Conservation (phyloP, 2,329 filamentous ascomycete species). For the Epichloe sp. region DNA sequence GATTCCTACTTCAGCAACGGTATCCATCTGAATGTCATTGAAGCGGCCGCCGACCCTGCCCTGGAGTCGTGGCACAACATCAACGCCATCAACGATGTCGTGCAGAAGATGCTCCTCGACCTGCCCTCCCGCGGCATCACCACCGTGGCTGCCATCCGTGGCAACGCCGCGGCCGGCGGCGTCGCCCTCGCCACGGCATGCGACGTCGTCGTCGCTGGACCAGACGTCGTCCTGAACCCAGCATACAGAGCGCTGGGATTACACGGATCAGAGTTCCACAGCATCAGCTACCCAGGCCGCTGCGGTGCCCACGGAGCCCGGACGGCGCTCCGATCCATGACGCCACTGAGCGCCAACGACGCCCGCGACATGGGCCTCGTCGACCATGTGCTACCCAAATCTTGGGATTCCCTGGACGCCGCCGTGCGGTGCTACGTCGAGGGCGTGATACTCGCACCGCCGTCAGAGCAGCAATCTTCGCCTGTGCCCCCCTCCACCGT, state of each 20-base stretch:
- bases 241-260: constrained; percentile 25
- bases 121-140: constrained; percentile 21
- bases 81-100: constrained; percentile 29
- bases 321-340: constrained; percentile 22
- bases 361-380: constrained; percentile 25
- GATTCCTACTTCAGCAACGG: constrained; percentile 28
- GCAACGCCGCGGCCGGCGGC: constrained; percentile 29
- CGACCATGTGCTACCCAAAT: constrained; percentile 24
- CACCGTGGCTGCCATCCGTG: constrained; percentile 25
- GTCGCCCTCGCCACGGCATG: constrained; percentile 27
- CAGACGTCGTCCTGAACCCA: constrained; percentile 26
- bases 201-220: constrained; percentile 23
- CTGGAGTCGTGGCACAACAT: constrained; percentile 30
- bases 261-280: constrained; percentile 28
- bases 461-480: neutral
- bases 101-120: constrained; percentile 23
- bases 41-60: constrained; percentile 22
- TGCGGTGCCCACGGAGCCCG: constrained; percentile 20
- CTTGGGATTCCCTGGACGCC: constrained; percentile 19
- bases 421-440: constrained; percentile 22
- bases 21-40: constrained; percentile 30
- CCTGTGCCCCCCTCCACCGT: neutral
- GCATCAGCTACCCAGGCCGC: constrained; percentile 24
- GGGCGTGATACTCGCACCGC: constrained; percentile 9
- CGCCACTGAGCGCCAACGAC: constrained; percentile 23